A percentile compares a stretch with the other conserved stretches of the same genome.
These are phyloP conservation scores for Triticum aestivum DNA, from an alignment of 176 grass and related monocot species.

Conservation along the genomic window DNA sequence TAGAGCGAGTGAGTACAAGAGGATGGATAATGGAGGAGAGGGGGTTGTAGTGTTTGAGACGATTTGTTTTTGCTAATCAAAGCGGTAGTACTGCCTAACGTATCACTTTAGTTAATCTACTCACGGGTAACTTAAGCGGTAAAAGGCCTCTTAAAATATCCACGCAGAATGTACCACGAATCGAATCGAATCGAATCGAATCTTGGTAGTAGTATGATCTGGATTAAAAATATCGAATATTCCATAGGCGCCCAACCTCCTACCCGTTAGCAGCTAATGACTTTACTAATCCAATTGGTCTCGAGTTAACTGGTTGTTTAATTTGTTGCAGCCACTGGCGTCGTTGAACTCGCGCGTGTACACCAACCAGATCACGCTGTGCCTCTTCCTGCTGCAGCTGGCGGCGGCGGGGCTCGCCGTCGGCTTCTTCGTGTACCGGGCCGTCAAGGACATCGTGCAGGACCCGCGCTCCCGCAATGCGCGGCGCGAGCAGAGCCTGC, in stretches of 20 bases:
- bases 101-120: constrained; percentile 4
- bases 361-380: constrained; percentile 73
- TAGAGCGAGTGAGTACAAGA: background rate
- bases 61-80: constrained; percentile 22
- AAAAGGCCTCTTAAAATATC: constrained; percentile 5
- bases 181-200: constrained; percentile 10
- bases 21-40: background rate
- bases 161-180: background rate
- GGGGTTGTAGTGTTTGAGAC: constrained; percentile 30
- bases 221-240: constrained; percentile 10
- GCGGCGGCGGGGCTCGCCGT: constrained; percentile 38
- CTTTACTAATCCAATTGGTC: background rate
- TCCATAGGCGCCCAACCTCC: constrained; percentile 9
- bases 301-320: background rate
- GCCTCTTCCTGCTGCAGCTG: constrained; percentile 83
- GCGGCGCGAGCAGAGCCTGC: constrained; percentile 44
- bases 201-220: background rate
- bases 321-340: constrained; percentile 10
- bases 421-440: constrained; percentile 71
- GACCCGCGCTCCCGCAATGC: constrained; percentile 34
- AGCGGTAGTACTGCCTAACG: background rate
- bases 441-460: constrained; percentile 38
- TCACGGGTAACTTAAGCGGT: constrained; percentile 17
- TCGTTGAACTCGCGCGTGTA: constrained; percentile 76
- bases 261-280: constrained; percentile 2